These are phyloP conservation scores for Poronia punctata DNA, from an alignment of 495 filamentous ascomycete genomes.

Conservation along the genomic window DNA sequence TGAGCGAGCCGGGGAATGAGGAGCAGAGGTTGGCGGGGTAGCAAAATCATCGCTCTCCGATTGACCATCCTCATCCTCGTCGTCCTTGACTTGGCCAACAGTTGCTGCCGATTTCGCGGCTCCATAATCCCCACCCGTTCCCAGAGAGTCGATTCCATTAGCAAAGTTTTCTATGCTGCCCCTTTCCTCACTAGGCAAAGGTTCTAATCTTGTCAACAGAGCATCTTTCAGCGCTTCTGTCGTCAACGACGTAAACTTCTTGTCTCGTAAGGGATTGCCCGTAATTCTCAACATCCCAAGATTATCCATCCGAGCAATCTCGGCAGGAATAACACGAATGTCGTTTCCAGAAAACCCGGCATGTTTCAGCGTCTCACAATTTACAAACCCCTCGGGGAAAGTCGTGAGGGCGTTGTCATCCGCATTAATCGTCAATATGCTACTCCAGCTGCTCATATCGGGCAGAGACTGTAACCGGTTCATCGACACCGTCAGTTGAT, in stretches of 20 bases:
- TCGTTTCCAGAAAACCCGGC: slow-evolving; percentile 82
- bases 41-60: slow-evolving; percentile 68
- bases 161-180: slow-evolving; percentile 19
- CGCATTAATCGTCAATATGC: slow-evolving; percentile 62
- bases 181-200: slow-evolving; percentile 27
- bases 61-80: slow-evolving; percentile 34
- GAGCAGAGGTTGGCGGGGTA: slow-evolving; percentile 45
- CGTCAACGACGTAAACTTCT: slow-evolving; percentile 70
- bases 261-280: slow-evolving; percentile 82
- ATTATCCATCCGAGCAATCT: slow-evolving; percentile 72
- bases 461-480: slow-evolving; percentile 73
- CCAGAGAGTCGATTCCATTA: slow-evolving; percentile 15
- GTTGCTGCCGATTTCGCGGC: neutral
- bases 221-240: slow-evolving; percentile 77
- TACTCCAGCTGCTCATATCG: slow-evolving; percentile 61
- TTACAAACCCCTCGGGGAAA: slow-evolving; percentile 67
- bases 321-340: slow-evolving; percentile 64
- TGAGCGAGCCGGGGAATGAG: slow-evolving; percentile 34
- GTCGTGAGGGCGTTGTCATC: slow-evolving; percentile 72
- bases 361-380: slow-evolving; percentile 57
- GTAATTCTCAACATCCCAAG: slow-evolving; percentile 65
- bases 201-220: slow-evolving; percentile 62
- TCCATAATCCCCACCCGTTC: neutral
- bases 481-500: slow-evolving; percentile 61
- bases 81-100: slow-evolving; percentile 11